phyloP scores from a whole-genome alignment of 352 stramenopile genomes.

The Pythium phragmitis region DNA sequence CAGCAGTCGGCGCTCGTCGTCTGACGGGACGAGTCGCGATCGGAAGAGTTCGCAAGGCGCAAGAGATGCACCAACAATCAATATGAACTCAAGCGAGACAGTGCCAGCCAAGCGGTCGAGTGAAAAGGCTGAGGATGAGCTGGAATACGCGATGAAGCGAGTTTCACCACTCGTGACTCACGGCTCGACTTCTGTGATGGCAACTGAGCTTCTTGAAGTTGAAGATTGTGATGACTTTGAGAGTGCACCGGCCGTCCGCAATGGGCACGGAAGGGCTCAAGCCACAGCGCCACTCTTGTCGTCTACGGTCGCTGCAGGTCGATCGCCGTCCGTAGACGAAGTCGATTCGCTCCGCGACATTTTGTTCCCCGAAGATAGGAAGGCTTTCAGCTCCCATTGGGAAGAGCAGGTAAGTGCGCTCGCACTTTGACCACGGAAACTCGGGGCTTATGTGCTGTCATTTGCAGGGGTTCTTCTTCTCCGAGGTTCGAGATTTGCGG shows the following conservation, averaged over 20 bases:
- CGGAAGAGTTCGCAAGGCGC: neutral
- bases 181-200: neutral
- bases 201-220: constrained; percentile 34
- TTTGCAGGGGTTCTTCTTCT: constrained; percentile 60
- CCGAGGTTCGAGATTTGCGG: constrained; percentile 40
- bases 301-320: neutral
- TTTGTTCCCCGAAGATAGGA: constrained; percentile 55
- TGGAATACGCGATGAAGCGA: constrained; percentile 2
- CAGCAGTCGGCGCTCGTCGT: constrained; percentile 22
- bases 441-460: neutral
- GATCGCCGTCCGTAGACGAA: constrained; percentile 38
- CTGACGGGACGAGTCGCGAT: constrained; percentile 11
- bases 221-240: constrained; percentile 59
- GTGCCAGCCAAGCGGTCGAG: neutral
- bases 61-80: neutral
- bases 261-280: neutral
- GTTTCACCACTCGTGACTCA: neutral
- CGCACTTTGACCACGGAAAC: neutral
- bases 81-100: neutral
- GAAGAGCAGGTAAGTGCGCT: constrained; percentile 39
- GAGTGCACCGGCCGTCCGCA: neutral
- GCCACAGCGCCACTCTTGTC: neutral
- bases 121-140: neutral
- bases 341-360: constrained; percentile 50
- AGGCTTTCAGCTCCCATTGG: constrained; percentile 68